Evolutionary conservation across 177 flowering plant species (phyloP).

Genomic region (Tripterygium wilfordii): DNA sequence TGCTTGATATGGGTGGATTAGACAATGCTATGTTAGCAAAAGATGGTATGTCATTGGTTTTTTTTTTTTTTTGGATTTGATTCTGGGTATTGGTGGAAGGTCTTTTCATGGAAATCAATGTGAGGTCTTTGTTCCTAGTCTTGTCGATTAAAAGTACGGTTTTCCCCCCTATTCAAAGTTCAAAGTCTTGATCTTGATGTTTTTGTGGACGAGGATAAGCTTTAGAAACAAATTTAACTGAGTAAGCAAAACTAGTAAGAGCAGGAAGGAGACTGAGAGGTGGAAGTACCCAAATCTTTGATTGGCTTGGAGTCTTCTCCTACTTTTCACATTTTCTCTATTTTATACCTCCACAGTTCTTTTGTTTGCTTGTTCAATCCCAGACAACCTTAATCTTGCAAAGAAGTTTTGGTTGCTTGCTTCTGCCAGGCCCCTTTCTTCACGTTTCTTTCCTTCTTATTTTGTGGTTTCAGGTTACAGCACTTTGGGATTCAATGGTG

Average conservation of each 20-base stretch:
- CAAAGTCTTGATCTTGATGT: background rate
- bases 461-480: conserved; percentile 22
- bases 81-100: background rate
- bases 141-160: background rate
- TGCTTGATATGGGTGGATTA: background rate
- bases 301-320: no score
- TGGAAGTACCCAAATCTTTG: no score
- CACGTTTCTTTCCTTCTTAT: background rate
- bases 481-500: conserved; percentile 20
- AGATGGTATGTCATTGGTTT: conserved; percentile 2
- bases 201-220: background rate
- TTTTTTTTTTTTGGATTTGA: background rate
- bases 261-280: no score
- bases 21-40: background rate
- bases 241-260: no score
- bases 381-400: no score
- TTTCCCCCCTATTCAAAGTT: background rate
- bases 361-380: no score
- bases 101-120: conserved; percentile 14
- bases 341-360: no score
- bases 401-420: background rate
- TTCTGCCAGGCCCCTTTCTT: background rate
- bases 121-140: conserved; percentile 2
- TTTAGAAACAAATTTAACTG: no score
- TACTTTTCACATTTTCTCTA: no score